phyloP scores from a whole-genome alignment of 345 rosid genomes.

The Geranium brycei region DNA sequence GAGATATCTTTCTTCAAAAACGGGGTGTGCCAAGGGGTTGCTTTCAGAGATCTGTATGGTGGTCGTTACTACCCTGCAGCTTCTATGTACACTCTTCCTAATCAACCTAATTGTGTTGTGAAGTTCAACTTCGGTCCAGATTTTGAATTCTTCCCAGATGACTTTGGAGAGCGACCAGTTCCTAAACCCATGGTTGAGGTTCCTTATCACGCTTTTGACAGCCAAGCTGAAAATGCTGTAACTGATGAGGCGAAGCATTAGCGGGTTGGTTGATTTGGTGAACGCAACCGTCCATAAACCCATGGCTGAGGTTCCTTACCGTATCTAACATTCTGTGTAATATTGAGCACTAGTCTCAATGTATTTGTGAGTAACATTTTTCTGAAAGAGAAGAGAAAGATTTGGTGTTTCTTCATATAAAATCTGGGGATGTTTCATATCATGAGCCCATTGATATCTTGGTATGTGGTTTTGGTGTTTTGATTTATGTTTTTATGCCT shows the following conservation, averaged over 20 bases:
- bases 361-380: too few species aligned
- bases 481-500: too few species aligned
- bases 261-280: background rate
- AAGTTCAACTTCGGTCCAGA: conserved; percentile 91
- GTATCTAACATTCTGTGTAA: too few species aligned
- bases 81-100: conserved; percentile 93
- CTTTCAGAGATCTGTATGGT: conserved; percentile 67
- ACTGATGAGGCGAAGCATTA: conserved; percentile 50
- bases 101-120: conserved; percentile 72
- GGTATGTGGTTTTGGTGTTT: too few species aligned
- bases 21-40: conserved; percentile 82
- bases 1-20: conserved; percentile 91
- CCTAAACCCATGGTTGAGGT: conserved; percentile 73
- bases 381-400: too few species aligned
- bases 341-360: too few species aligned
- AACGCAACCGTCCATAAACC: too few species aligned
- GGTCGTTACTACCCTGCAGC: conserved; percentile 97
- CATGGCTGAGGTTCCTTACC: too few species aligned
- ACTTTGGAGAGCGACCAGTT: conserved; percentile 52
- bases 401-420: too few species aligned
- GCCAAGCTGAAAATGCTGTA: conserved; percentile 44
- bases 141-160: conserved; percentile 55
- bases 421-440: too few species aligned
- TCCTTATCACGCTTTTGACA: conserved; percentile 60
- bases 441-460: too few species aligned